phyloP scores from a whole-genome alignment of 345 rosid genomes.

The Bruguiera gymnorhiza region DNA sequence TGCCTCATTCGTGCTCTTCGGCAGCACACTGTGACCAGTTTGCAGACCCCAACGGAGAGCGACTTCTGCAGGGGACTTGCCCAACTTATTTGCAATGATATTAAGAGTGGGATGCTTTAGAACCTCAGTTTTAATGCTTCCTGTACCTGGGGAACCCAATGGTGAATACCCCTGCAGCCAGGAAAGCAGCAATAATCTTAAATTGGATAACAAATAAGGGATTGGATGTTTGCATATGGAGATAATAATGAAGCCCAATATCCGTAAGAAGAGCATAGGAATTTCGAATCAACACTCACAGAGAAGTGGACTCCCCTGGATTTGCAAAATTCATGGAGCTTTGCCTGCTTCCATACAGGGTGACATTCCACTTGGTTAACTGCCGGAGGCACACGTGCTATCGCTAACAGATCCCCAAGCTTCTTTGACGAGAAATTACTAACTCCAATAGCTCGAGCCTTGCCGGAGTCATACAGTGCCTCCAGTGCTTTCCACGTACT shows the following conservation, averaged over 20 bases:
- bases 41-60: constrained; percentile 70
- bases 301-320: constrained; percentile 58
- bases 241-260: too few relatives aligned
- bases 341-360: constrained; percentile 55
- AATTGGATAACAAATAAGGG: too few relatives aligned
- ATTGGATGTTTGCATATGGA: too few relatives aligned
- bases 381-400: constrained; percentile 22
- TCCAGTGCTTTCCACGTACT: constrained; percentile 68
- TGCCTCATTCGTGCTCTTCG: constrained; percentile 51
- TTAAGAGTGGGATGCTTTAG: constrained; percentile 37
- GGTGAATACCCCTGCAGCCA: constrained; percentile 54
- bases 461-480: constrained; percentile 55
- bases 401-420: constrained; percentile 41
- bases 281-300: constrained; percentile 30
- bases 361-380: constrained; percentile 63
- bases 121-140: constrained; percentile 43
- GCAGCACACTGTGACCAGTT: constrained; percentile 57
- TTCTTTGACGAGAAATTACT: constrained; percentile 58
- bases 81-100: constrained; percentile 47
- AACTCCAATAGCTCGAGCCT: constrained; percentile 59
- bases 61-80: constrained; percentile 55
- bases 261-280: too few relatives aligned
- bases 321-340: constrained; percentile 51
- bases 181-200: too few relatives aligned
- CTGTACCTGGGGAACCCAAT: constrained; percentile 47